These are phyloP conservation scores for Blastosporella zonata DNA, from an alignment of 1,284 basidiomycete genomes.

Conservation along the genomic window DNA sequence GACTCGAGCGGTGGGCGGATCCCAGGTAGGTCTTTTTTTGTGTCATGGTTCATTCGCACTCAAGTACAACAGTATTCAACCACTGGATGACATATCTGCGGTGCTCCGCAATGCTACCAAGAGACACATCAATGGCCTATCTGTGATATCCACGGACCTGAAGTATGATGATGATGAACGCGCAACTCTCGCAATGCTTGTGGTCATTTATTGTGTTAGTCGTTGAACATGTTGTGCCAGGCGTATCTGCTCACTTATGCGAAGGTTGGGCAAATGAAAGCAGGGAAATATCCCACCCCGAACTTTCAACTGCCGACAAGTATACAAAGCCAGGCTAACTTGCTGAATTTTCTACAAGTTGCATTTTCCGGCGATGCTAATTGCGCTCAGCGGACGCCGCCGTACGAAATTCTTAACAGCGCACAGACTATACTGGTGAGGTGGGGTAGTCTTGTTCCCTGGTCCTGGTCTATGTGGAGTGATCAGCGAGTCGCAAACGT, in stretches of 20 bases:
- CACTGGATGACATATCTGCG: constrained; percentile 14
- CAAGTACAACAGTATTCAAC: constrained; percentile 9
- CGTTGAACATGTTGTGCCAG: not conserved
- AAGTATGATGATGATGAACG: constrained; percentile 31
- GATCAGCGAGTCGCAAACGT: constrained; percentile 48
- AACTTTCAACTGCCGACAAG: constrained; percentile 29
- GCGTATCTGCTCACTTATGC: not conserved
- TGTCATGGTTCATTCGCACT: not conserved
- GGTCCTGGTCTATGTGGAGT: constrained; percentile 64
- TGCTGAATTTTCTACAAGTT: constrained; percentile 37
- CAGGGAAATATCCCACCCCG: not conserved
- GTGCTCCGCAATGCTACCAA: constrained; percentile 11
- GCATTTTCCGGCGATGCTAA: constrained; percentile 31
- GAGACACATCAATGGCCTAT: constrained; percentile 14
- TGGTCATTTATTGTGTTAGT: constrained; percentile 55
- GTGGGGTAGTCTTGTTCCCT: constrained; percentile 53
- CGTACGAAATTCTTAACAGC: constrained; percentile 32
- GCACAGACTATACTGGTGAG: constrained; percentile 47
- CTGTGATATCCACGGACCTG: not conserved
- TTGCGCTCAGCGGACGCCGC: constrained; percentile 7
- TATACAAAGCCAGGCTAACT: constrained; percentile 38
- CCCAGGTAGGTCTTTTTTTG: constrained; percentile 10
- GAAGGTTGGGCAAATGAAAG: constrained; percentile 14
- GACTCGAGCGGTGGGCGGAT: constrained; percentile 20
- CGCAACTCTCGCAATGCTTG: constrained; percentile 45